Conservation (phyloP, 1,284 basidiomycete genomes). For the Malassezia nana region DNA sequence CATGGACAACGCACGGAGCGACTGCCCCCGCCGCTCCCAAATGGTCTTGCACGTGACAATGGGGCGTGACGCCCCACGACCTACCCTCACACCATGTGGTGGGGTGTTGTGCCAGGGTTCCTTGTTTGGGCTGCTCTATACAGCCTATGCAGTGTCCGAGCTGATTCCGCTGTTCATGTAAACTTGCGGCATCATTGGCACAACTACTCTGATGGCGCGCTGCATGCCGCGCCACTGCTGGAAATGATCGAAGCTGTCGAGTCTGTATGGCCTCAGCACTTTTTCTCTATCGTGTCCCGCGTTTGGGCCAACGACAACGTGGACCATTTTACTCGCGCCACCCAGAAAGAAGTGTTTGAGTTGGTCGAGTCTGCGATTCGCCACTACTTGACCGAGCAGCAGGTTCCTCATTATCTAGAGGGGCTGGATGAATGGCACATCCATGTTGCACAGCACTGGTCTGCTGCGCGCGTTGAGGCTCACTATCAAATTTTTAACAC, state of each 20-base stretch:
- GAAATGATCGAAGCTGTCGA: conserved; percentile 65
- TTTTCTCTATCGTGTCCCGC: conserved; percentile 25
- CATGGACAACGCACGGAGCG: background rate
- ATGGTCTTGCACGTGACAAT: background rate
- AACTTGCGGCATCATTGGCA: conserved; percentile 12
- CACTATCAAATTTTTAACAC: conserved; percentile 34
- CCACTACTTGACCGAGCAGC: background rate
- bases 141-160: background rate
- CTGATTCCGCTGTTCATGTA: conserved; percentile 1
- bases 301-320: conserved; percentile 50
- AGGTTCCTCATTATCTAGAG: background rate
- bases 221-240: conserved; percentile 58
- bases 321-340: background rate
- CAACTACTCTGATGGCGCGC: background rate
- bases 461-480: conserved; percentile 32
- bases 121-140: background rate
- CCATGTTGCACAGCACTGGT: conserved; percentile 29
- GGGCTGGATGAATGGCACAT: conserved; percentile 27
- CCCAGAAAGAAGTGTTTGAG: background rate
- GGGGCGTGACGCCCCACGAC: background rate
- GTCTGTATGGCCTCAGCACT: conserved; percentile 22
- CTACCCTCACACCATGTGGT: background rate
- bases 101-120: background rate
- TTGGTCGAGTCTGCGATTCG: background rate
- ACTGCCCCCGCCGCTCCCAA: background rate